phyloP scores from a whole-genome alignment of 148 eudicot species.

The Silene conica region DNA sequence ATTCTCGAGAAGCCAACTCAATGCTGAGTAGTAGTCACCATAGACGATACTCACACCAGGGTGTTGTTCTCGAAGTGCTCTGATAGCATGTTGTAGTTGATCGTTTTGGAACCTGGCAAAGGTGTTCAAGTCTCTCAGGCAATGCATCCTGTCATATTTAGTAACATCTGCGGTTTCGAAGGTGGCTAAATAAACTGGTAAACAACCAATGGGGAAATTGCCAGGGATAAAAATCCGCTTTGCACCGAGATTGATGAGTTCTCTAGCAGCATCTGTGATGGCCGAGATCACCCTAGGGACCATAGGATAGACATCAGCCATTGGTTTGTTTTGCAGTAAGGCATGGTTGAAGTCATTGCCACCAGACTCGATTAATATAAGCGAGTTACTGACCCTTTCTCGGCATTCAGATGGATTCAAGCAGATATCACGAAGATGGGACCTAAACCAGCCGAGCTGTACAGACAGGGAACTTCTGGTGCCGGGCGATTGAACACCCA shows the following conservation, averaged over 20 bases:
- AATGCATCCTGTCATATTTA: conserved; percentile 20
- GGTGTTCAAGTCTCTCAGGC: conserved; percentile 16
- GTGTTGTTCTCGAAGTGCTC: conserved; percentile 12
- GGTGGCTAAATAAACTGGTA: conserved; percentile 14
- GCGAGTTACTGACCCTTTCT: conserved; percentile 15
- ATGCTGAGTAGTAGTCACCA: conserved; percentile 25
- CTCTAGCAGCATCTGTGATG: conserved; percentile 20
- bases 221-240: conserved; percentile 23
- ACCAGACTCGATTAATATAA: conserved; percentile 34
- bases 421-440: conserved; percentile 5
- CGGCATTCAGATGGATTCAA: conserved; percentile 16
- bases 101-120: conserved; percentile 15
- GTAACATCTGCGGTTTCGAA: neutral
- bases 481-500: neutral
- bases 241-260: conserved; percentile 26
- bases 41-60: conserved; percentile 12
- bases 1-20: conserved; percentile 21
- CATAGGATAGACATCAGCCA: conserved; percentile 17
- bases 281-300: conserved; percentile 26
- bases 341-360: conserved; percentile 38
- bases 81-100: conserved; percentile 13
- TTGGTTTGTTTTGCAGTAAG: conserved; percentile 17
- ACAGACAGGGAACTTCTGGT: conserved; percentile 17
- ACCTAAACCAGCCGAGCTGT: conserved; percentile 21
- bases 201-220: conserved; percentile 32